These are phyloP conservation scores for cucumber (Cucumis sativus) DNA, from an alignment of 306 rosid species.

Conservation along the genomic window Cucumber_9930_V3 NC_026657.2:38847001-38847500, in stretches of 20 bases:
- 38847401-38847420: no score
- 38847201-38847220: neutral
- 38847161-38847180: neutral
- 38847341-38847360: neutral
- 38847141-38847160: neutral
- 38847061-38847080: neutral
- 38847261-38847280: neutral
- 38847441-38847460: no score
- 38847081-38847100: neutral
- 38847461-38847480: no score
- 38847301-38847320: neutral
- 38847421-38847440: no score
- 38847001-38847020: neutral
- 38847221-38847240: neutral
- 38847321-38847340: neutral
- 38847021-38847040: neutral
- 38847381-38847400: neutral
- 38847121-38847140: neutral
- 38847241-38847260: neutral
- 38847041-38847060: neutral
- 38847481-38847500: no score
- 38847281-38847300: neutral
- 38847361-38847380: neutral
- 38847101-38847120: neutral
- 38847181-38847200: neutral